Base-by-base conservation (phyloP, 495 filamentous ascomycete species). In the Penicillium longicatenatum region DNA sequence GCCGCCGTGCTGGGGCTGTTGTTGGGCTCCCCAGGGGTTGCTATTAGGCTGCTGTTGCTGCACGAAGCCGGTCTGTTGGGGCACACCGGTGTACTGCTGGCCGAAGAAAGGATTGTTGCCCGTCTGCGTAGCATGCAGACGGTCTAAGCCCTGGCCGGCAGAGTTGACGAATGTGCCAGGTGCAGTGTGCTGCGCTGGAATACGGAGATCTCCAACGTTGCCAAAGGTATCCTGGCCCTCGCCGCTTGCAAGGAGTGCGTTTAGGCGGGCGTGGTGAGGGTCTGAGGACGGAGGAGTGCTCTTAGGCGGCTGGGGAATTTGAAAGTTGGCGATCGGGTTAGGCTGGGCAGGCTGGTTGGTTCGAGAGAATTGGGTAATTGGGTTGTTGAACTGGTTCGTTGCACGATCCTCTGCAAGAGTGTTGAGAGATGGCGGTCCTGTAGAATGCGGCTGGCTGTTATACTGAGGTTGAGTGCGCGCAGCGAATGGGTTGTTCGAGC, bases 171-270 rank as follows among this genome's bases (percentile, higher is more conserved):
- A 99, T 2, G 90, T 96, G 29, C 94, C 94, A 3, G 95, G 95
- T 1, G 94, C 92, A 0, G 94, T 99, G 73, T 99, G 94, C 71
- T 99, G 94, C 33, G 94, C 86, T 2, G 94, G 95, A 62, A 99
- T 96, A 71, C 94, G 92, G 30, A 97, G 80, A 52, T 98, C 87
- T 53, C 94, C 94, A 39, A 89, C 89, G 67, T 99, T 99, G 51
- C 94, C 94, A 70, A 97, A 99, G 1, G 95, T 98, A 69, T 99
- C 94, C 76, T 92, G 87, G 21, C 94, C 94, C 44, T 97, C 95
- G 55, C 94, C 92, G 21, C 79, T 80, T 8, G 89, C 82, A 44
- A 99, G 84, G 12, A 99, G 87, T n/a, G 89, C 85, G 63, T 98
- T 97, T 54, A 99, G 86, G 65, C 82, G 86, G n/a, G 88, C 84